Base-by-base conservation (phyloP, 306 rosid genomes). In the Fragaria iinumae region DNA sequence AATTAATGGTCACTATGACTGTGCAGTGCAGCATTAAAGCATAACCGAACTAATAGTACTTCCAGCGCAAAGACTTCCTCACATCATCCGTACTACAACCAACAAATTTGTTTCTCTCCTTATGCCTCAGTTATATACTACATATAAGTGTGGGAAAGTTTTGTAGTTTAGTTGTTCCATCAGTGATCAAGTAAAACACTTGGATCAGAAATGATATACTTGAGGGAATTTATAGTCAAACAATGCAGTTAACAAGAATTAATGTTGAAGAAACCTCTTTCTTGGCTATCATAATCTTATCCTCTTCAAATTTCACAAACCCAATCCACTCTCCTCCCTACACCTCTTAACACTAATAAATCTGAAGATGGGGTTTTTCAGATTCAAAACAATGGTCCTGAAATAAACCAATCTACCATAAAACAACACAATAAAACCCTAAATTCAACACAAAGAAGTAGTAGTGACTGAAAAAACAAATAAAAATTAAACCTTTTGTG, bases 401-500 rank as follows among this genome's bases (percentile, higher is more conserved):
- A 50, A 16, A 50, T 17, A 17, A 50, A 50, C 55, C 55, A 50
- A 50, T 50, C 55, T 3, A 50, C 55, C 55, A 50, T 50, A 1
- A 16, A 52, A 52, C 57, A 52, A 52, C 55, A 52, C 57, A n/a
- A 50, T 0, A 1, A 48, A 4, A 48, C 53, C 20, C 14, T 3
- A 17, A 50, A 50, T 16, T 17, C 56, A 6, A 18, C 57, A 52
- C 10, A 52, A 52, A 17, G 8, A 53, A 6, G 4, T 20, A 53
- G 14, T 21, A n/a, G 21, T 55, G 2, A n/a, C 29, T 20, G 3
- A 21, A 50, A 50, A 21, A 2, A 21, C 29, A 56, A 12, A 56
- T 8, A 56, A 69, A 69, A 80, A 49, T 29, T 73, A 4, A 23
- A 91, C 98, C 96, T 76, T 83, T 43, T 79, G 76, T 47, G 74